Evolutionary conservation across 2,329 filamentous ascomycete species (phyloP), one percentile per base, ranked within the genome.

Genomic region (Aureobasidium sp.): DNA sequence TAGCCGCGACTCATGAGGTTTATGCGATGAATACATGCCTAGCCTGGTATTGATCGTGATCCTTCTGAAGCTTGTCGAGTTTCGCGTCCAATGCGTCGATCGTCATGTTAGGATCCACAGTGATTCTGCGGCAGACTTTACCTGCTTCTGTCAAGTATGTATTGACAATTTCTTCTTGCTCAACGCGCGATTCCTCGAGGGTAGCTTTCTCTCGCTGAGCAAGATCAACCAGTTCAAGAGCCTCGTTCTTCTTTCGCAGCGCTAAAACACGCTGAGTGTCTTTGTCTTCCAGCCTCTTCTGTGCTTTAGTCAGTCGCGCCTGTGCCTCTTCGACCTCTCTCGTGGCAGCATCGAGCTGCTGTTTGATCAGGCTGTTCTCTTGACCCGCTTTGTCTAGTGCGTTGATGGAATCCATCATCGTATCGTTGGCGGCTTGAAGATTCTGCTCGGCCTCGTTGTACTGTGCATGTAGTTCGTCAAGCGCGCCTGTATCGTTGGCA

Each of bases 381-480:
- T 78, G 74, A 67, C 82, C 79, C n/a, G 84, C 73, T 9, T 73
- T 74, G 47, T 82, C 79, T 67, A 82, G 81, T 29, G 81, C 81
- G 31, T 73, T 73, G 3, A 82, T 72, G 25, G 82, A 78, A 69
- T 90, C 88, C 67, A 82, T 73, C 65, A 80, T 85, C 3, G 85
- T 81, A 1, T 76, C 79, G 67, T 81, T 75, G 45, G 79, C 71
- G 7, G 81, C 67, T n/a, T 73, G 70, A 59, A 79, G 76, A 25
- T 86, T 82, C n/a, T 79, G 78, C 75, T 87, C 77, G 73, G 74
- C 89, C 10, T 90, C 87, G 65, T 82, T 78, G 1, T 97, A 83
- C 55, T 88, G 73, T 11, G 74, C 71, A 64, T 82, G 71, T 4
- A 82, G 74, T 50, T 78, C 77, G 23, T 83, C 80, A 15, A 84